Evolutionary conservation across 257 asterid genomes (phyloP).

Genomic region (Fraxinus cuspidata): DNA sequence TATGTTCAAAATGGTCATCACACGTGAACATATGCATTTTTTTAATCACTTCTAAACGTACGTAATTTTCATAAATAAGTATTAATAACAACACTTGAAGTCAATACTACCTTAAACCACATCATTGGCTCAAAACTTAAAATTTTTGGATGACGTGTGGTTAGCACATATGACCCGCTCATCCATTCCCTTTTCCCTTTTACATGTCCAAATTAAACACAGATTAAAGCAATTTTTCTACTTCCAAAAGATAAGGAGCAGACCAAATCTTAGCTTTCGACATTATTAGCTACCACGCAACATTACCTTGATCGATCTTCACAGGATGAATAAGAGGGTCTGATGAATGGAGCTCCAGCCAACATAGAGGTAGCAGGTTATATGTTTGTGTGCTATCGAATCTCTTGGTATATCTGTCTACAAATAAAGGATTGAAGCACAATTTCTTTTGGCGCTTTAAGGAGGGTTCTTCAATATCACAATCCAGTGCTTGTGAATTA

Average conservation of each 20-base stretch:
- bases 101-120: too few relatives aligned
- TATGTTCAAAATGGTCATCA: too few relatives aligned
- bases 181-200: background rate
- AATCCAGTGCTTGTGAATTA: conserved; percentile 18
- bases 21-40: too few relatives aligned
- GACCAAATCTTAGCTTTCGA: background rate
- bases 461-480: conserved; percentile 21
- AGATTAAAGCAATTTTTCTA: background rate
- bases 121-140: too few relatives aligned
- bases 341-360: conserved; percentile 34
- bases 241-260: background rate
- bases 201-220: background rate
- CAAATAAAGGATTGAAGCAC: conserved; percentile 25
- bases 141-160: too few relatives aligned
- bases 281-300: background rate
- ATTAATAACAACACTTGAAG: background rate
- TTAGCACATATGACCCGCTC: background rate
- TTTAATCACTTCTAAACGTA: background rate
- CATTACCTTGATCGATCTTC: conserved; percentile 43
- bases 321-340: conserved; percentile 16
- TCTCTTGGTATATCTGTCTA: conserved; percentile 31
- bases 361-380: conserved; percentile 27
- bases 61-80: background rate
- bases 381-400: conserved; percentile 24
- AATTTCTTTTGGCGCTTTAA: conserved; percentile 32